These are phyloP conservation scores for Lignosus rhinocerotis DNA, from an alignment of 1,284 basidiomycete species.

Conservation along the genomic window DNA sequence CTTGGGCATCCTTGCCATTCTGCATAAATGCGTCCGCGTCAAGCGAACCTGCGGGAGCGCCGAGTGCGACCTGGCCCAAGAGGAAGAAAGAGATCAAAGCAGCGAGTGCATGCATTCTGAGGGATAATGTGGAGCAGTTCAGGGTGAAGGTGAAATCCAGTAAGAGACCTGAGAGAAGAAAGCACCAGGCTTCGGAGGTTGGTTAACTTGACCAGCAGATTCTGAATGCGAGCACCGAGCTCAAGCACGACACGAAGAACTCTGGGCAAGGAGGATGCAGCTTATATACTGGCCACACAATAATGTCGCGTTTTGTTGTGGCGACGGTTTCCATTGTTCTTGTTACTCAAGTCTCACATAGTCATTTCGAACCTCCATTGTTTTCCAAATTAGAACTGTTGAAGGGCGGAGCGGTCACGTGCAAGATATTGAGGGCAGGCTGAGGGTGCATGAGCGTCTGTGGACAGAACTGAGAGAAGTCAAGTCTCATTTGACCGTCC, in stretches of 20 bases:
- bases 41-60: constrained; percentile 38
- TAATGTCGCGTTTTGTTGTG: not conserved
- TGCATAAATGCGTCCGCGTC: constrained; percentile 41
- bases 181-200: constrained; percentile 22
- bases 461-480: constrained; percentile 15
- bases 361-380: constrained; percentile 13
- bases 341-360: constrained; percentile 9
- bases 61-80: constrained; percentile 18
- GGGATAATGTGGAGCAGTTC: not conserved
- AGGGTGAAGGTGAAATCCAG: not conserved
- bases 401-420: constrained; percentile 8
- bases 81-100: constrained; percentile 22
- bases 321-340: constrained; percentile 15
- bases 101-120: constrained; percentile 17
- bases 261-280: not conserved
- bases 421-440: constrained; percentile 16
- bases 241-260: constrained; percentile 11
- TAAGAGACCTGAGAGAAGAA: constrained; percentile 9
- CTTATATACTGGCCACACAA: constrained; percentile 16
- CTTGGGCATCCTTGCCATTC: constrained; percentile 50
- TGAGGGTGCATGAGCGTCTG: not conserved
- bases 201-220: not conserved
- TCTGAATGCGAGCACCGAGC: constrained; percentile 16
- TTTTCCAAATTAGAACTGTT: constrained; percentile 17
- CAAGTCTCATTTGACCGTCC: constrained; percentile 27